Percentiles rank a stretch among this genome's conserved stretches.
phyloP scores from a whole-genome alignment of 805 yeast genomes.

The Vanderwaltozyma tropicalis region DNA sequence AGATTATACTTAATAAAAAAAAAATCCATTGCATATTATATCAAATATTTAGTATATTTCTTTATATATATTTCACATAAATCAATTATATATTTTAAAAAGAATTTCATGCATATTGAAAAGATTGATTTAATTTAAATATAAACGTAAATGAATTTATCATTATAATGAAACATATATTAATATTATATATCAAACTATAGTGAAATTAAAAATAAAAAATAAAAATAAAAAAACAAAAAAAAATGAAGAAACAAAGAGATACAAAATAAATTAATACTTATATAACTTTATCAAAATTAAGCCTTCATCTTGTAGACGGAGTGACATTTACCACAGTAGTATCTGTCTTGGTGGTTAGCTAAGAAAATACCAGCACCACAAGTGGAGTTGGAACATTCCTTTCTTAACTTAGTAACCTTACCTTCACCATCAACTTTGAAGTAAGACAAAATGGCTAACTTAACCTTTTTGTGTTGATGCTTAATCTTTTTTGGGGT shows the following conservation, averaged over 20 bases:
- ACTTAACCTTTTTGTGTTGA: constrained; percentile 99
- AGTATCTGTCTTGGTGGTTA: constrained; percentile 95
- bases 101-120: no score
- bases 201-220: no score
- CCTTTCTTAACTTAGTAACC: constrained; percentile 97
- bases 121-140: no score
- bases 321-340: constrained; percentile 99
- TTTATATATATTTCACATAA: no score
- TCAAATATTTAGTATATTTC: neutral
- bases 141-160: no score
- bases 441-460: constrained; percentile 98
- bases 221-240: neutral
- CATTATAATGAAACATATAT: no score
- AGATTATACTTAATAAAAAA: no score
- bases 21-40: neutral
- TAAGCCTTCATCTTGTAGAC: constrained; percentile 53
- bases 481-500: constrained; percentile 99
- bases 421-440: constrained; percentile 98
- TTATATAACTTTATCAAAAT: constrained; percentile 6
- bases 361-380: constrained; percentile 99
- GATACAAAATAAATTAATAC: constrained; percentile 2
- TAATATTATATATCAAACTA: no score
- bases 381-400: constrained; percentile 89
- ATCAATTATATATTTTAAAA: no score
- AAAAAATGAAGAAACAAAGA: neutral